Base-by-base conservation (phyloP, 495 filamentous ascomycete species). In the Penicillium bialowiezense region DNA sequence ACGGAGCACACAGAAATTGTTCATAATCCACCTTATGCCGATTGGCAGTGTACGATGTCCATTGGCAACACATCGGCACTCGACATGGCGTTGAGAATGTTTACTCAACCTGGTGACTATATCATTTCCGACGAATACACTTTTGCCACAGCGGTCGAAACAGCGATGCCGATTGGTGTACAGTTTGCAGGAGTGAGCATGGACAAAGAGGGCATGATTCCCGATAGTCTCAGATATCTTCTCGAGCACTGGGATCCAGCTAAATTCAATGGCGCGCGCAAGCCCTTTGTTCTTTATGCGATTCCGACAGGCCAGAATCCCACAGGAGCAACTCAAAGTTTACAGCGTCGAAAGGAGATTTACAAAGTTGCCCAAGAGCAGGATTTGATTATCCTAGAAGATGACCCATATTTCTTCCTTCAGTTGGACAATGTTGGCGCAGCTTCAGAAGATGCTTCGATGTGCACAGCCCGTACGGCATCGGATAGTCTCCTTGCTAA, bases 241-340 rank as follows among this genome's bases (percentile, higher is more conserved):
- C 37, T 65, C 3, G 24, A n/a, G 9, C 15, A 10, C 4, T 65
- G 62, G 62, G 45, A 64, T 32, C 5, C 14, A 3, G n/a, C 18
- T 10, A 8, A 50, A 0, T 24, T 29, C 15, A 53, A 53, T 18
- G 14, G 14, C 32, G 39, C 41, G 12, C 5, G 8, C 2, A 63
- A 61, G 34, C 63, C 63, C 7, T n/a, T 12, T n/a, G 3, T 66
- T 6, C 24, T 66, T 10, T 66, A 66, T 42, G 55, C 86, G 0
- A 84, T 92, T 21, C 88, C 88, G 2, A 78, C 82, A 6, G 88
- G 88, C 5, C 88, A 91, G 69, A 92, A 92, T 57, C 88, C 88
- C 0, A 90, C 88, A 1, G 88, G 88, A 3, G 79, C 84, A 26
- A 91, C 88, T 19, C 83, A 86, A 65, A 63, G 77, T 13, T 56